phyloP scores from a whole-genome alignment of 257 asterid genomes.

The Solanum clarkiae region DNA sequence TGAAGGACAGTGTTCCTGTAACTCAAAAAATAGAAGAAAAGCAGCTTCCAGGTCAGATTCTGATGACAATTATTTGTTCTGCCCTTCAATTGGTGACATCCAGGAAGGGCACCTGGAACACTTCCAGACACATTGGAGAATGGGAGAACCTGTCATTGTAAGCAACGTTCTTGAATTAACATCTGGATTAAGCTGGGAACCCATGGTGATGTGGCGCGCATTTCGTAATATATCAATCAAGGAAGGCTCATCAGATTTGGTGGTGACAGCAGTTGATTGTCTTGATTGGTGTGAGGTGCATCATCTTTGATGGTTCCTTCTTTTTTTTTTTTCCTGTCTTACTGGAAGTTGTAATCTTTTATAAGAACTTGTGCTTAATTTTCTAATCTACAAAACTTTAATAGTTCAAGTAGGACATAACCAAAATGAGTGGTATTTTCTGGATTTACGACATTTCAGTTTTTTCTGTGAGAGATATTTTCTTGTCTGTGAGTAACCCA shows the following conservation, averaged over 20 bases:
- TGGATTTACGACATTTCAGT: not conserved
- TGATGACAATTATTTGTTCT: conserved; percentile 38
- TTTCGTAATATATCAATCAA: conserved; percentile 18
- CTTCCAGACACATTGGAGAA: conserved; percentile 50
- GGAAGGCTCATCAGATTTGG: conserved; percentile 27
- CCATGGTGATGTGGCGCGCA: conserved; percentile 83
- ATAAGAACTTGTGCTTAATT: not conserved
- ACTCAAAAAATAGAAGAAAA: conserved; percentile 9
- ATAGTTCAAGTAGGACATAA: not conserved
- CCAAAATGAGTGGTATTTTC: not conserved
- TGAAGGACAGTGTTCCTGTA: conserved; percentile 22
- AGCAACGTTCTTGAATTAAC: conserved; percentile 24
- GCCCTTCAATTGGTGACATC: conserved; percentile 32
- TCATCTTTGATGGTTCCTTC: not conserved
- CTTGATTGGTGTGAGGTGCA: conserved; percentile 54
- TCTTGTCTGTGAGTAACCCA: not conserved
- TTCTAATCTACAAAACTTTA: not conserved
- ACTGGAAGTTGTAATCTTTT: not conserved
- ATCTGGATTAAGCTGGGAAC: conserved; percentile 69
- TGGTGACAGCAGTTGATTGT: conserved; percentile 53
- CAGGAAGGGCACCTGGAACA: conserved; percentile 29
- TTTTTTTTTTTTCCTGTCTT: not conserved
- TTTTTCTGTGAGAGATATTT: not conserved
- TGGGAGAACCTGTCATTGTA: conserved; percentile 54
- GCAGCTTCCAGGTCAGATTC: conserved; percentile 27